Conservation (phyloP, 108 stramenopile genomes). For the Fragilariopsis cylindrus region DNA sequence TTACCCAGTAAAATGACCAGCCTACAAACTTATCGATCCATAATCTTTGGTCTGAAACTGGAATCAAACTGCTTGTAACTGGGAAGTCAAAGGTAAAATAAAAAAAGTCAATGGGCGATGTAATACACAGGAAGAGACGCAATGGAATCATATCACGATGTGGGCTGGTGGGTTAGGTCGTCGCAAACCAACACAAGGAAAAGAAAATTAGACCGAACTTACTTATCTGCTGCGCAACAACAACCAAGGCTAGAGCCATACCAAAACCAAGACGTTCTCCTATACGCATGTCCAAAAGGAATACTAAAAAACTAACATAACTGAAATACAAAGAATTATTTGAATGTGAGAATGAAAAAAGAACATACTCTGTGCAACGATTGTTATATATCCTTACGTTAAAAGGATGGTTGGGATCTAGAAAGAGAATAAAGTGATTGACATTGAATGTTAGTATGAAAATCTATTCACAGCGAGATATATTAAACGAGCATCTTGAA, state of each 20-base stretch:
- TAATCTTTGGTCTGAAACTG: background rate
- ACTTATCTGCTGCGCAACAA: background rate
- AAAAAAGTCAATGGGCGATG: too few relatives aligned
- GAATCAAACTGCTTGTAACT: conserved; percentile 16
- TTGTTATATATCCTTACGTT: background rate
- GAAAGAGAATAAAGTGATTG: too few relatives aligned
- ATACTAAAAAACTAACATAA: conserved; percentile 15
- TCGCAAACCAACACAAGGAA: too few relatives aligned
- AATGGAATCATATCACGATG: too few relatives aligned
- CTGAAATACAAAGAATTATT: background rate
- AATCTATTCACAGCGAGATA: too few relatives aligned
- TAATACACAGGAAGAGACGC: too few relatives aligned
- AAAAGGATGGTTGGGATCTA: too few relatives aligned
- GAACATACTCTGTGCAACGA: background rate
- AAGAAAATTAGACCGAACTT: background rate
- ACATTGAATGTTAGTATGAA: too few relatives aligned
- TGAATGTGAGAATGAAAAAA: background rate
- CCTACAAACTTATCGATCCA: conserved; percentile 20
- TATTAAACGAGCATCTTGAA: too few relatives aligned
- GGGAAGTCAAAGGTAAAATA: too few relatives aligned
- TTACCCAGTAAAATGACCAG: conserved; percentile 29
- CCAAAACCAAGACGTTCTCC: conserved; percentile 17
- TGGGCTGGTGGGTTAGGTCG: too few relatives aligned
- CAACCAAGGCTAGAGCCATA: conserved; percentile 6
- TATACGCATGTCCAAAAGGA: conserved; percentile 28